Base-by-base conservation (phyloP, 2,329 filamentous ascomycete genomes). In the Dryadomyces quercus-mongolicae region DNA sequence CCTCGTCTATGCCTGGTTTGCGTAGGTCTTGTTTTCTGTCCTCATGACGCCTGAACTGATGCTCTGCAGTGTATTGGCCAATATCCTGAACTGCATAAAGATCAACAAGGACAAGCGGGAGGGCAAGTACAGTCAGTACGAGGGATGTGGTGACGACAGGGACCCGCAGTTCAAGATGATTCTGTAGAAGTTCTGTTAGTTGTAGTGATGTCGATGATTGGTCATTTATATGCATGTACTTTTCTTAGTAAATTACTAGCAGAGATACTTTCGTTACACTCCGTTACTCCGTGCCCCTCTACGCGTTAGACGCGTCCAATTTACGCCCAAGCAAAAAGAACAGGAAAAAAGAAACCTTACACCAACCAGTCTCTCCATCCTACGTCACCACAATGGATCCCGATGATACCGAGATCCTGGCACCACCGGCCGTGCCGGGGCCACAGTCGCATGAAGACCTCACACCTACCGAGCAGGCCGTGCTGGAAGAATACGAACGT, bases 401-500 rank as follows among this genome's bases (percentile, higher is more conserved):
- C 46, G 54, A 51, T 22, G 53, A 51, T 3, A 49, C 47, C 20
- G 58, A 58, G n/a, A 50, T 58, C 5, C 45, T 57, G 21, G 49
- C 53, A n/a, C 46, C 52, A 48, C 42, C 51, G 42, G 48, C 38
- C 50, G 43, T n/a, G 47, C 31, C 46, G 34, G 40, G 45, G 21
- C 54, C 52, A 40, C 49, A 46, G 31, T 31, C 55, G 6, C 58
- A 53, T 49, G 58, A 60, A 34, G 81, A 84, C 62, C 74, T 95
- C 58, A 78, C 84, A 1, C 85, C 89, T 5, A 78, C 95, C 8
- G 91, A 98, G 72, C 91, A 95, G 68, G 89, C 97, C 66, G 86
- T 98, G 1, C 75, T 98, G 1, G 90, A 97, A 58, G 93, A 98
- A 69, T 98, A 98, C 65, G 83, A 92, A 61, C 78, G 85, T 15